These are phyloP conservation scores for Hypoxylon sp. DNA, from an alignment of 2,329 filamentous ascomycete species.

Conservation along the genomic window DNA sequence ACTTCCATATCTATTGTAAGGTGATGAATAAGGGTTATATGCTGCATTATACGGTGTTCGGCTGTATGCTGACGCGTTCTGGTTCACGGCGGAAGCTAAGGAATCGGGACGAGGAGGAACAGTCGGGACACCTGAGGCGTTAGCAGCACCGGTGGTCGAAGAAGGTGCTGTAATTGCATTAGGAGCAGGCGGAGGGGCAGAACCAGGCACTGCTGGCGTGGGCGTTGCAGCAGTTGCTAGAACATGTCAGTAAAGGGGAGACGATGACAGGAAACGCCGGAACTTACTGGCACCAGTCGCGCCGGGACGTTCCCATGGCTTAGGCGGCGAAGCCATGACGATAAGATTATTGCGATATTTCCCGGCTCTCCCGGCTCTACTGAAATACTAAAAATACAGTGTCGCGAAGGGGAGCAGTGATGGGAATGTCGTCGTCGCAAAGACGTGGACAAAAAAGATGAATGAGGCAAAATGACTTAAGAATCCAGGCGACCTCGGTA, in stretches of 20 bases:
- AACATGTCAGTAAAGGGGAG: slow-evolving; percentile 42
- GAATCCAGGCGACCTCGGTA: slow-evolving; percentile 24
- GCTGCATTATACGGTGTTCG: slow-evolving; percentile 56
- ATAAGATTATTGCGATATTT: slow-evolving; percentile 24
- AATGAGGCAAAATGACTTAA: neutral
- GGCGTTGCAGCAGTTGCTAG: slow-evolving; percentile 49
- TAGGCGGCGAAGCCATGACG: slow-evolving; percentile 82
- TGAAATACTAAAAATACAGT: neutral
- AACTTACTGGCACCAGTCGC: slow-evolving; percentile 62
- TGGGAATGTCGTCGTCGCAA: neutral
- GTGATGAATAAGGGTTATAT: slow-evolving; percentile 61
- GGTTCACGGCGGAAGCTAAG: slow-evolving; percentile 81
- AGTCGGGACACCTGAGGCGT: slow-evolving; percentile 64
- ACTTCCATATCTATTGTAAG: slow-evolving; percentile 47
- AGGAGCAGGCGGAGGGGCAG: slow-evolving; percentile 52
- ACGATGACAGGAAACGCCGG: slow-evolving; percentile 3
- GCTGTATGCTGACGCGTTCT: slow-evolving; percentile 86
- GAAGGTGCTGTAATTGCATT: slow-evolving; percentile 52
- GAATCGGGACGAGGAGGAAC: slow-evolving; percentile 83
- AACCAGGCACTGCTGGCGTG: slow-evolving; percentile 53
- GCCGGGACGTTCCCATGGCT: slow-evolving; percentile 92
- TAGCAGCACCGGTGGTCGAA: slow-evolving; percentile 35
- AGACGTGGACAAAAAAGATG: slow-evolving; percentile 2
- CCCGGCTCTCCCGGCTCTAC: neutral
- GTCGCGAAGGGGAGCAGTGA: slow-evolving; percentile 1